Conservation (phyloP, 2,329 filamentous ascomycete genomes). For the Mycosphaerella sp. region DNA sequence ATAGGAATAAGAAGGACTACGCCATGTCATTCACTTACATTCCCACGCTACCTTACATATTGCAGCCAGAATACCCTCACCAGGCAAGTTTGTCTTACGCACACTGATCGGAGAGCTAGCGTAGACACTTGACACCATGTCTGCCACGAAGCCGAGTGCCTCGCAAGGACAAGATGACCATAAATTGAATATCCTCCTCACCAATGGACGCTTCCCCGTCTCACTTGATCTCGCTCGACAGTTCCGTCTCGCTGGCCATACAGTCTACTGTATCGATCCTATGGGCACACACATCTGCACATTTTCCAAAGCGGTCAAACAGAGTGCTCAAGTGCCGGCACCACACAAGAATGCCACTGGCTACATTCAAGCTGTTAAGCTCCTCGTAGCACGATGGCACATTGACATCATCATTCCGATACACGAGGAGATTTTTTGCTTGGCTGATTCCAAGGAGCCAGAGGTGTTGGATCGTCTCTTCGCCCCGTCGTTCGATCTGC, state of each 20-base stretch:
- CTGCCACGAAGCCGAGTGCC: not conserved
- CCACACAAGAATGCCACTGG: constrained; percentile 15
- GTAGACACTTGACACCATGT: not conserved
- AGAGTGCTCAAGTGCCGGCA: constrained; percentile 15
- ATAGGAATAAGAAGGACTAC: constrained; percentile 4
- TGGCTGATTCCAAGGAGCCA: constrained; percentile 24
- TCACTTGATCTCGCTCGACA: constrained; percentile 20
- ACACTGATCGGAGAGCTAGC: not conserved
- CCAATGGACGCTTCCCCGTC: constrained; percentile 21
- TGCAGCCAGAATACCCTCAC: not conserved
- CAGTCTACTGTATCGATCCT: constrained; percentile 19
- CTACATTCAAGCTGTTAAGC: constrained; percentile 18
- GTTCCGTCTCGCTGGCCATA: constrained; percentile 14
- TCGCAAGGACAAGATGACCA: not conserved
- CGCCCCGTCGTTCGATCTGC: constrained; percentile 25
- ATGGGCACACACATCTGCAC: constrained; percentile 19
- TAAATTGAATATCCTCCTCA: constrained; percentile 12
- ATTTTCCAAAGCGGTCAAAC: constrained; percentile 13
- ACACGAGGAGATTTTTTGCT: constrained; percentile 32
- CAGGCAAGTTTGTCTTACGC: not conserved
- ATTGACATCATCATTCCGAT: constrained; percentile 26
- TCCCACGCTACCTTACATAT: constrained; percentile 2
- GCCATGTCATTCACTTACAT: not conserved
- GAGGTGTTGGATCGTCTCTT: constrained; percentile 27
- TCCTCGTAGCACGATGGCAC: constrained; percentile 14